phyloP scores from a whole-genome alignment of 1,284 basidiomycete genomes.

The Gomphus bonarii region DNA sequence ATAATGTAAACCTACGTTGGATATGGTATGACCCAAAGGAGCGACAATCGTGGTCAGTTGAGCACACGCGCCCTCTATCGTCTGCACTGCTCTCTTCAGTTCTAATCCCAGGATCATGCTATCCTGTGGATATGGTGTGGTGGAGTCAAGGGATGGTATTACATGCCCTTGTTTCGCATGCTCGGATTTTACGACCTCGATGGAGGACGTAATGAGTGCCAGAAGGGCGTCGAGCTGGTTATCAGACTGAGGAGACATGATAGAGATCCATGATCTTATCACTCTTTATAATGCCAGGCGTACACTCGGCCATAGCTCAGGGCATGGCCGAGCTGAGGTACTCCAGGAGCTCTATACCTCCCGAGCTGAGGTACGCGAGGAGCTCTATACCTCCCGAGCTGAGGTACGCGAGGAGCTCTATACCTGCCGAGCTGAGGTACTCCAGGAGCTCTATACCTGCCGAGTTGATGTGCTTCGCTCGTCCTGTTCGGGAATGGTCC shows the following conservation, averaged over 20 bases:
- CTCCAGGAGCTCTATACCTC: too few relatives aligned
- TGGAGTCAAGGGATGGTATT: not conserved
- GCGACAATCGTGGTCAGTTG: conserved; percentile 22
- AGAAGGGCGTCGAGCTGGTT: not conserved
- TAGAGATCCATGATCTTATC: too few relatives aligned
- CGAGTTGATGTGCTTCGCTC: too few relatives aligned
- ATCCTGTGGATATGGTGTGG: not conserved
- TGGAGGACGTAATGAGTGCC: not conserved
- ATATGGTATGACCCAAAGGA: conserved; percentile 21
- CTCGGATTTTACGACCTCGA: not conserved
- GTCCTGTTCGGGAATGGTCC: too few relatives aligned
- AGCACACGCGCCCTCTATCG: conserved; percentile 24
- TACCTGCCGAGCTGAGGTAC: too few relatives aligned
- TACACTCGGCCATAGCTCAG: too few relatives aligned
- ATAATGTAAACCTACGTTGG: conserved; percentile 19
- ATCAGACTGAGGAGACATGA: not conserved
- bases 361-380: too few relatives aligned
- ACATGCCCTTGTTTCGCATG: not conserved
- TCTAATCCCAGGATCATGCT: not conserved
- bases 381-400: too few relatives aligned
- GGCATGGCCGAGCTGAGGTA: too few relatives aligned
- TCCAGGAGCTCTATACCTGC: too few relatives aligned
- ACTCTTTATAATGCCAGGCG: too few relatives aligned
- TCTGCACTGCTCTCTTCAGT: conserved; percentile 15
- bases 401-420: too few relatives aligned